These are phyloP conservation scores for Trichoderma lentiforme DNA, from an alignment of 2,329 filamentous ascomycete genomes.

Conservation along the genomic window DNA sequence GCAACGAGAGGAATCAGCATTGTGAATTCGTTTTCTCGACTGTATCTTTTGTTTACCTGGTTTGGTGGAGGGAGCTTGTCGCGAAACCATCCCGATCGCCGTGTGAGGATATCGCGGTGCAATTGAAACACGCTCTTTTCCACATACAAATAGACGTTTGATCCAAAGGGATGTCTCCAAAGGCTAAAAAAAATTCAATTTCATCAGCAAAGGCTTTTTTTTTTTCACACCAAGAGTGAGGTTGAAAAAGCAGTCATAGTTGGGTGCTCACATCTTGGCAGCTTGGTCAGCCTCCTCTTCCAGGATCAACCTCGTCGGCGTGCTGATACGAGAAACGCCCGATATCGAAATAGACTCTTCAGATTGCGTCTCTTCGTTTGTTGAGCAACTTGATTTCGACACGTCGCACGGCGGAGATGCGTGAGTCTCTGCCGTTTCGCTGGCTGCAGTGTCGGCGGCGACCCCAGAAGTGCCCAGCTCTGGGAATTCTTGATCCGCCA, in stretches of 20 bases:
- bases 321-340: neutral
- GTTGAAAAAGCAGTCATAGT: neutral
- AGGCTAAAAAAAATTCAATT: slow-evolving; percentile 22
- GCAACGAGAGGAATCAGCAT: neutral
- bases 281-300: slow-evolving; percentile 30
- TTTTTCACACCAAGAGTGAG: no score
- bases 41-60: slow-evolving; percentile 22
- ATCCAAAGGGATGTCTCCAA: slow-evolving; percentile 32
- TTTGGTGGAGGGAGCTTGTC: slow-evolving; percentile 31
- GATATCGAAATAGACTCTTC: neutral
- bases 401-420: slow-evolving; percentile 18
- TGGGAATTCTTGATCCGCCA: slow-evolving; percentile 21
- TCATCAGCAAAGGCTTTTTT: neutral
- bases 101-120: slow-evolving; percentile 35
- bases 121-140: slow-evolving; percentile 27
- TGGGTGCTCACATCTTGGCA: slow-evolving; percentile 24
- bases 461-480: slow-evolving; percentile 19
- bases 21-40: neutral
- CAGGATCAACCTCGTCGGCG: slow-evolving; percentile 24
- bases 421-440: slow-evolving; percentile 20
- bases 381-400: neutral
- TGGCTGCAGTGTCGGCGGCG: neutral
- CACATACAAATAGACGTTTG: slow-evolving; percentile 32
- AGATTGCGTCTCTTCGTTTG: neutral
- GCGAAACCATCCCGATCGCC: slow-evolving; percentile 35